Evolutionary conservation across 768 basidiomycete species (phyloP).

Genomic region (Lentinus brumalis): DNA sequence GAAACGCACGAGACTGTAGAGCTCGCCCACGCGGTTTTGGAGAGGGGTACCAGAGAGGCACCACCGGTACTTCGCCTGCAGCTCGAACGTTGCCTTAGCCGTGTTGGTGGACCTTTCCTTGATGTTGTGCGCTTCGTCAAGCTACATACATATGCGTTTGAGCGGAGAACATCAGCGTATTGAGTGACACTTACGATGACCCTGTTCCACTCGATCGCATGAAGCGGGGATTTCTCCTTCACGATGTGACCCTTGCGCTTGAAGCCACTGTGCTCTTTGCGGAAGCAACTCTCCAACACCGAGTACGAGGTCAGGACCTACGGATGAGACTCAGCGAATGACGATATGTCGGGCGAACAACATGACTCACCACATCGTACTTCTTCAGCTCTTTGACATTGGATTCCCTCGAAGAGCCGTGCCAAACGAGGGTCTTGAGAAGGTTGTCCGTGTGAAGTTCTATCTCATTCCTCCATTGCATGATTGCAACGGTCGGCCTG

Average conservation of each 20-base stretch:
- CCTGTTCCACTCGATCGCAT: conserved; percentile 83
- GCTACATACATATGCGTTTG: conserved; percentile 39
- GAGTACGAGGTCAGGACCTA: conserved; percentile 87
- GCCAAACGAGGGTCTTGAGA: conserved; percentile 90
- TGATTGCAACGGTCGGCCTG: conserved; percentile 55
- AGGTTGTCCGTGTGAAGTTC: conserved; percentile 76
- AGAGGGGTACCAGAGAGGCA: conserved; percentile 96
- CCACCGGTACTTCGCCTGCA: conserved; percentile 83
- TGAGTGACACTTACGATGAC: conserved; percentile 55
- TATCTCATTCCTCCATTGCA: conserved; percentile 95
- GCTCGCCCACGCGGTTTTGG: conserved; percentile 97
- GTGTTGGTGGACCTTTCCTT: conserved; percentile 95
- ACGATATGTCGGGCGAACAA: background rate
- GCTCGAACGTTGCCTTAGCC: conserved; percentile 93
- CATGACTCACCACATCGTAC: conserved; percentile 75
- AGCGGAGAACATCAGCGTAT: background rate
- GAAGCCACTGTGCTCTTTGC: conserved; percentile 92
- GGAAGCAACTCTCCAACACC: conserved; percentile 88
- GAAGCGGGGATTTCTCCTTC: conserved; percentile 86
- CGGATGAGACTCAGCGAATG: background rate
- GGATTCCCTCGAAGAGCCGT: conserved; percentile 74
- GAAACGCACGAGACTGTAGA: conserved; percentile 93
- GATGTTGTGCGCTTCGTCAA: conserved; percentile 98
- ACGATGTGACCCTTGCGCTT: conserved; percentile 81
- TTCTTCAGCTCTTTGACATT: conserved; percentile 71